A percentile compares a stretch with the other conserved stretches of the same genome.
Evolutionary conservation across 2,329 filamentous ascomycete species (phyloP).

Genomic region (Parastagonospora nodorum): DNA sequence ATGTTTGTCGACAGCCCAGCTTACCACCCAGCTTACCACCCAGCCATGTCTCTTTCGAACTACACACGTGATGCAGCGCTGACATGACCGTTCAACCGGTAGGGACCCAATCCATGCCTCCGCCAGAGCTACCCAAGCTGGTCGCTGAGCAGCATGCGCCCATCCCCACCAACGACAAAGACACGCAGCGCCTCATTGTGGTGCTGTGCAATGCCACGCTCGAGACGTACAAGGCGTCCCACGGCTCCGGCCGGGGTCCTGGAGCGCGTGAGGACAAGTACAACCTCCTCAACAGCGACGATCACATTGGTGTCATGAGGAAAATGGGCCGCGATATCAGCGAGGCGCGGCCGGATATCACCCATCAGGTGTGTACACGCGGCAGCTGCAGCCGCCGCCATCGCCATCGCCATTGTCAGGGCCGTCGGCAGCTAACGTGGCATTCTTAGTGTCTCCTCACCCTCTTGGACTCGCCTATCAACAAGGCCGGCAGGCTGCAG

Average conservation of each 20-base stretch:
- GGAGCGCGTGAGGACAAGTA: slow-evolving; percentile 88
- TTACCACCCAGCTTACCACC: slow-evolving; percentile 1
- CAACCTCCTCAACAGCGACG: slow-evolving; percentile 95
- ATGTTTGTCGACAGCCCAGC: slow-evolving; percentile 32
- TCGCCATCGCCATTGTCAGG: not conserved
- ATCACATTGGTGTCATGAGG: slow-evolving; percentile 98
- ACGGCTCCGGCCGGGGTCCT: slow-evolving; percentile 67
- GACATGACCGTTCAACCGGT: slow-evolving; percentile 19
- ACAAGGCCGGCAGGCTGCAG: slow-evolving; percentile 96
- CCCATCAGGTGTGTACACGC: slow-evolving; percentile 79
- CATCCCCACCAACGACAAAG: slow-evolving; percentile 84
- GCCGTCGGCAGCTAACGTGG: slow-evolving; percentile 22
- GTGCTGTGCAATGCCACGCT: slow-evolving; percentile 96
- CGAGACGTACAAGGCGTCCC: slow-evolving; percentile 93
- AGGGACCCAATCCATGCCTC: slow-evolving; percentile 87
- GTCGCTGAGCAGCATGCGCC: slow-evolving; percentile 90
- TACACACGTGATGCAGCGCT: slow-evolving; percentile 23
- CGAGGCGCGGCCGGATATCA: slow-evolving; percentile 96
- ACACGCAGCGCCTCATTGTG: slow-evolving; percentile 89
- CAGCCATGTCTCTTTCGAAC: slow-evolving; percentile 4
- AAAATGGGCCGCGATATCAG: slow-evolving; percentile 99
- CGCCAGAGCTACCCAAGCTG: slow-evolving; percentile 85
- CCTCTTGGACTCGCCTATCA: slow-evolving; percentile 95
- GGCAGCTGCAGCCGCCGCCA: slow-evolving; percentile 4
- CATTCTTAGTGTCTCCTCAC: slow-evolving; percentile 84